These are phyloP conservation scores for Aspergillus flavus DNA, from an alignment of 2,329 filamentous ascomycete species.

Conservation along the genomic window DNA sequence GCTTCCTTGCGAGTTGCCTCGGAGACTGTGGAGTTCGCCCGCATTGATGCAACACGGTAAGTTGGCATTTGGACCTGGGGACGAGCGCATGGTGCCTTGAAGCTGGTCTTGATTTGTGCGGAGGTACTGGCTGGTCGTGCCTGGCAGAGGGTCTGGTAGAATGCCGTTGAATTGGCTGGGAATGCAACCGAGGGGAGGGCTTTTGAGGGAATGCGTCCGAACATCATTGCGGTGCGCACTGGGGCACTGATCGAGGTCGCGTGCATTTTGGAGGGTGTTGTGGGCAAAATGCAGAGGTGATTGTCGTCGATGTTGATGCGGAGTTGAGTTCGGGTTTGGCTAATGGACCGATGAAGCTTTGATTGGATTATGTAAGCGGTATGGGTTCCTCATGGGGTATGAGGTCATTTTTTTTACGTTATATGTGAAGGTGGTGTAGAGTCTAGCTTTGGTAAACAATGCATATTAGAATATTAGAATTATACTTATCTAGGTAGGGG, in stretches of 20 bases:
- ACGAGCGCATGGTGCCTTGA: slow-evolving; percentile 17
- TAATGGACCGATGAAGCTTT: slow-evolving; percentile 9
- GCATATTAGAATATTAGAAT: neutral
- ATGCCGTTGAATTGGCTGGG: slow-evolving; percentile 20
- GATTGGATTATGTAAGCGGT: slow-evolving; percentile 25
- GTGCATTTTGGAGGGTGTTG: slow-evolving; percentile 27
- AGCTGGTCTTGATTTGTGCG: slow-evolving; percentile 19
- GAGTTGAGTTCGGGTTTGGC: neutral
- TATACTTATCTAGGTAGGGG: neutral
- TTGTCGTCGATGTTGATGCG: slow-evolving; percentile 15
- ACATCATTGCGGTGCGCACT: slow-evolving; percentile 36
- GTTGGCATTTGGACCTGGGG: slow-evolving; percentile 14
- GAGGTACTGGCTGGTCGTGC: slow-evolving; percentile 27
- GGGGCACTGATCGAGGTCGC: slow-evolving; percentile 31
- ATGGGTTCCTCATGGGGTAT: neutral
- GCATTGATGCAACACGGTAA: slow-evolving; percentile 19
- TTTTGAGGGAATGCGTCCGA: slow-evolving; percentile 29
- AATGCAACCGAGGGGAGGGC: slow-evolving; percentile 27
- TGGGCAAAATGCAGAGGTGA: slow-evolving; percentile 16
- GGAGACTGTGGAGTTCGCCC: slow-evolving; percentile 33
- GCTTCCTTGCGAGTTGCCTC: slow-evolving; percentile 33
- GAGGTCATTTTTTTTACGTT: slow-evolving; percentile 9
- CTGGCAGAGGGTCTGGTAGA: slow-evolving; percentile 27
- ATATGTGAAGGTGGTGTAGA: neutral
- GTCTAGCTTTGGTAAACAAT: neutral